Conservation (phyloP, 1,139 yeast genomes). For the Spathaspora sp. region DNA sequence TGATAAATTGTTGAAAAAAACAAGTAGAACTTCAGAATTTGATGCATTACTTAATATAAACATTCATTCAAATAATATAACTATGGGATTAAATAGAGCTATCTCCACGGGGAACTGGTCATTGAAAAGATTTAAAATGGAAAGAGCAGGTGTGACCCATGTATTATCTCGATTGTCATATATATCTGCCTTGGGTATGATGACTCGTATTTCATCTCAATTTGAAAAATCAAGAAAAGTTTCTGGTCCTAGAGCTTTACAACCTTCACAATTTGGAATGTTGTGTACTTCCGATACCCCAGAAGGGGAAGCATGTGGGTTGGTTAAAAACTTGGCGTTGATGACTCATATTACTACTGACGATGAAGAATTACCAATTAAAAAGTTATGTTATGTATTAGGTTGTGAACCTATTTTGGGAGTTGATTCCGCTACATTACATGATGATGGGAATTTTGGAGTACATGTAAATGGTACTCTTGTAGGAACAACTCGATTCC, state of each 20-base stretch:
- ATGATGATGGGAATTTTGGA: conserved; percentile 75
- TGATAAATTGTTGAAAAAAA: conserved; percentile 90
- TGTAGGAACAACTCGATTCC: conserved; percentile 85
- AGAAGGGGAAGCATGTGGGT: conserved; percentile 99
- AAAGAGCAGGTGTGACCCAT: conserved; percentile 98
- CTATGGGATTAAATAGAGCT: conserved; percentile 93
- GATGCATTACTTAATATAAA: conserved; percentile 89
- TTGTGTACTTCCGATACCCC: conserved; percentile 98
- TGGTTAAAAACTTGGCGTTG: conserved; percentile 91
- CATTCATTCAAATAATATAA: conserved; percentile 88
- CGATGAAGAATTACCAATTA: conserved; percentile 91
- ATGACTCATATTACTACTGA: conserved; percentile 99
- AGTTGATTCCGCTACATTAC: conserved; percentile 82
- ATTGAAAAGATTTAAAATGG: conserved; percentile 97
- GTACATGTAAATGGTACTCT: conserved; percentile 92
- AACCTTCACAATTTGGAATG: conserved; percentile 99
- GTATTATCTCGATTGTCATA: conserved; percentile 88
- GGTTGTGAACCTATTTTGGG: conserved; percentile 88
- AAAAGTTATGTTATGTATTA: conserved; percentile 69
- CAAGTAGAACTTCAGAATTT: conserved; percentile 91
- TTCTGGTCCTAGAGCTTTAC: conserved; percentile 98
- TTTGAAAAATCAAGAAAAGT: conserved; percentile 97
- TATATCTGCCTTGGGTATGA: conserved; percentile 97
- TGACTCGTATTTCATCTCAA: conserved; percentile 98
- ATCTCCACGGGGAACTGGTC: conserved; percentile 99